phyloP scores from a whole-genome alignment of 768 basidiomycete genomes.

The Dacryopinax primogenitus region DNA sequence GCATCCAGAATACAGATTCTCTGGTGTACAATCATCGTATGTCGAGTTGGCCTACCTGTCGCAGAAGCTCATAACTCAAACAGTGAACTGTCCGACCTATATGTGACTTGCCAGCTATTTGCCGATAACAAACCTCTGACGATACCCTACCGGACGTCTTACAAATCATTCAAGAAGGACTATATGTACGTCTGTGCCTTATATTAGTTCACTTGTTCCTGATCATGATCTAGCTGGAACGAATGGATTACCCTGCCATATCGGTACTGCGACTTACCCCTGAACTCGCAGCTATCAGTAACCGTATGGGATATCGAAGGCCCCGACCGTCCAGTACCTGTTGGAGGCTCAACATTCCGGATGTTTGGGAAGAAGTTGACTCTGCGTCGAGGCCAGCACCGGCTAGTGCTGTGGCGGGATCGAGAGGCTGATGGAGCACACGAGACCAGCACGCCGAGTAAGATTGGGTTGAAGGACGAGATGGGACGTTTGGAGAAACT shows the following conservation, averaged over 20 bases:
- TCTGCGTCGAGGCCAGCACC: slow-evolving; percentile 79
- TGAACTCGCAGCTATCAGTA: slow-evolving; percentile 77
- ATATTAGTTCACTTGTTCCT: neutral
- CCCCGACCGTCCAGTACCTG: slow-evolving; percentile 61
- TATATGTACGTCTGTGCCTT: slow-evolving; percentile 44
- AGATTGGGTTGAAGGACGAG: slow-evolving; percentile 67
- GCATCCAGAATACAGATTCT: slow-evolving; percentile 66
- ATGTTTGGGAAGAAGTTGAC: slow-evolving; percentile 95
- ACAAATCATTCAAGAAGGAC: slow-evolving; percentile 77
- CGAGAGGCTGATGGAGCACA: slow-evolving; percentile 74
- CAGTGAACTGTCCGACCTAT: slow-evolving; percentile 83
- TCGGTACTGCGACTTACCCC: slow-evolving; percentile 83
- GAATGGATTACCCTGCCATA: slow-evolving; percentile 89
- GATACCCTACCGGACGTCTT: slow-evolving; percentile 80
- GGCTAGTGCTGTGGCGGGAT: slow-evolving; percentile 70
- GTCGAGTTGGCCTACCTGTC: slow-evolving; percentile 19
- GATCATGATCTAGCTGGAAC: slow-evolving; percentile 59
- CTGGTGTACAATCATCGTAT: slow-evolving; percentile 71
- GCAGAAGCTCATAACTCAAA: slow-evolving; percentile 13
- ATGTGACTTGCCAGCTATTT: slow-evolving; percentile 81
- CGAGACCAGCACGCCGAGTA: slow-evolving; percentile 78
- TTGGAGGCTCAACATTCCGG: slow-evolving; percentile 82
- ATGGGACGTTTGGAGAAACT: slow-evolving; percentile 85
- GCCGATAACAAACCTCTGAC: slow-evolving; percentile 90
- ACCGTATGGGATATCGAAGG: slow-evolving; percentile 94